A percentile compares a stretch with the other conserved stretches of the same genome.
Conservation (phyloP, 2,329 filamentous ascomycete species). For the Venturia asperata region DNA sequence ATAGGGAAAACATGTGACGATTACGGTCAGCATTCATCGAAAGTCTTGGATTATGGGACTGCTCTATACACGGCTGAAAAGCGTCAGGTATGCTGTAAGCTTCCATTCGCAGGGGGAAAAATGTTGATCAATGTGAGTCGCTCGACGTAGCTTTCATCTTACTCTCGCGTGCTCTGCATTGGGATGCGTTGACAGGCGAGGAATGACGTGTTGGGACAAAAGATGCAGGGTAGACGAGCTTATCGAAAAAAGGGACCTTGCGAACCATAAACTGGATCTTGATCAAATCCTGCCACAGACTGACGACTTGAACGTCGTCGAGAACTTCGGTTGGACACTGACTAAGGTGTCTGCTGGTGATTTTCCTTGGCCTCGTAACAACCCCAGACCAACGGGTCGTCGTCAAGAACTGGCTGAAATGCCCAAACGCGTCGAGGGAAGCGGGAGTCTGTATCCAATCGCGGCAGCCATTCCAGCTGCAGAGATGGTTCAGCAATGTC, state of each 20-base stretch:
- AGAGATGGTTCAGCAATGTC: not conserved
- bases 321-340: not conserved
- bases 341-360: not conserved
- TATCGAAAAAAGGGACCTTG: not conserved
- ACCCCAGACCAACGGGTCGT: too few relatives aligned
- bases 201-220: not conserved
- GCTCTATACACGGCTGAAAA: not conserved
- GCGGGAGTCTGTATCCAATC: not conserved
- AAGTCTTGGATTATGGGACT: not conserved
- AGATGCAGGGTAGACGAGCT: not conserved
- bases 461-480: not conserved
- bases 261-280: not conserved
- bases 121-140: not conserved
- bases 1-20: not conserved
- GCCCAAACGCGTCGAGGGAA: not conserved
- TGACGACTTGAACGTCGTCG: not conserved
- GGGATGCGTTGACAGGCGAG: not conserved
- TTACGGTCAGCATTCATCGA: not conserved
- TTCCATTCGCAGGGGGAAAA: not conserved
- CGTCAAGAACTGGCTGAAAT: not conserved
- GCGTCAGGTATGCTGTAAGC: not conserved
- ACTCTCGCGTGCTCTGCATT: too few relatives aligned
- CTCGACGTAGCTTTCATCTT: not conserved
- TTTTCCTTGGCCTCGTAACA: not conserved
- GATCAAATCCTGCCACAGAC: not conserved